These are phyloP conservation scores for Cyberlindnera mycetangii DNA, from an alignment of 805 yeast species.

Conservation along the genomic window DNA sequence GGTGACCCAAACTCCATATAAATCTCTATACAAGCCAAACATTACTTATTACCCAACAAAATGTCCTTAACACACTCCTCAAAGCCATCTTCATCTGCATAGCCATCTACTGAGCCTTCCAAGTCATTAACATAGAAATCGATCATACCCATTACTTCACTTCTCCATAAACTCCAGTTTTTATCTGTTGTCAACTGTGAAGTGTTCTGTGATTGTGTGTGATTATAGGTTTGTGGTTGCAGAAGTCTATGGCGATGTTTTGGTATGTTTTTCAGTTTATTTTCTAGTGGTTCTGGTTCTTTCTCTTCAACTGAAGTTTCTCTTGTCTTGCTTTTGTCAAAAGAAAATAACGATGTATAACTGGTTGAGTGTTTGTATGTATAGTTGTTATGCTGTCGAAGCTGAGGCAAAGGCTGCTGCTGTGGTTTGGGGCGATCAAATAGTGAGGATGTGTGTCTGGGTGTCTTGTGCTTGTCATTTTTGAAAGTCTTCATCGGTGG, in stretches of 20 bases:
- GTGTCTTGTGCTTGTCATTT: not conserved
- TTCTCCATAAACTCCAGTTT: slow-evolving; percentile 11
- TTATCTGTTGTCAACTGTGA: not conserved
- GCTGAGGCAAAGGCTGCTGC: not conserved
- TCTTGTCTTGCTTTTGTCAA: slow-evolving; percentile 3
- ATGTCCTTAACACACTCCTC: not conserved
- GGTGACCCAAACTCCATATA: too few relatives aligned
- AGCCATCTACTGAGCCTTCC: not conserved
- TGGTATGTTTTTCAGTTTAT: not conserved
- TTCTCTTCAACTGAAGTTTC: not conserved
- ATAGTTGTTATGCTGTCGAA: slow-evolving; percentile 1
- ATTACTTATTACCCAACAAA: not conserved
- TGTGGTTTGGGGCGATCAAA: slow-evolving; percentile 2
- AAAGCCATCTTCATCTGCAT: not conserved
- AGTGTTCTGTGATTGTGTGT: not conserved
- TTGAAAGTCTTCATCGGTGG: not conserved
- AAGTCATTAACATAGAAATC: slow-evolving; percentile 13
- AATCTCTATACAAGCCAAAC: not conserved
- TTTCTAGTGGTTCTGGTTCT: not conserved
- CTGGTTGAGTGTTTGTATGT: slow-evolving; percentile 5
- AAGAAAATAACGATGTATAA: slow-evolving; percentile 10
- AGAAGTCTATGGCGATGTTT: not conserved
- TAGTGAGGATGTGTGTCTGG: slow-evolving; percentile 4
- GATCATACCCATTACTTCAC: slow-evolving; percentile 13
- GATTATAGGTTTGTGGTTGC: not conserved